Percentiles rank a stretch among this genome's conserved stretches.
Evolutionary conservation across 768 basidiomycete genomes (phyloP).

Genomic region (Suillus paluster): DNA sequence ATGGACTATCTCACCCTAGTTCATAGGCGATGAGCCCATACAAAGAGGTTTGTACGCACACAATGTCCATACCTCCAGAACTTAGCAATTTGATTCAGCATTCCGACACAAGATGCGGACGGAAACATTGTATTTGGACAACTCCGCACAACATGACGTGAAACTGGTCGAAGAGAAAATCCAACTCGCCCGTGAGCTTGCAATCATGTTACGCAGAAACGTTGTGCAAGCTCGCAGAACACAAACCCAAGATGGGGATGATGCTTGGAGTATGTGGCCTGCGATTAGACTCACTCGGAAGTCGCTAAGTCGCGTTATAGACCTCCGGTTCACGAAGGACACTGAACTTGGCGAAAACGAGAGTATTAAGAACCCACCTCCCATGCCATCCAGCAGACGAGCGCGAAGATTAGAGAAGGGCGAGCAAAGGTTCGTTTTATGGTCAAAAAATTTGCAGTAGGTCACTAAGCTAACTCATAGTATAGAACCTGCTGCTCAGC

Average conservation of each 20-base stretch:
- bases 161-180: constrained; percentile 56
- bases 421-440: constrained; percentile 29
- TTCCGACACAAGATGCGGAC: constrained; percentile 71
- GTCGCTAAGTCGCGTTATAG: constrained; percentile 41
- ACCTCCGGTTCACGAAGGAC: constrained; percentile 71
- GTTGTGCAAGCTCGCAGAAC: constrained; percentile 79
- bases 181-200: constrained; percentile 70
- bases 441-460: neutral
- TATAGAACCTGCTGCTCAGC: constrained; percentile 37
- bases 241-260: constrained; percentile 37
- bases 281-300: neutral
- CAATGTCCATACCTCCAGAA: neutral
- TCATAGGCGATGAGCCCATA: constrained; percentile 59
- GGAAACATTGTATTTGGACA: constrained; percentile 49
- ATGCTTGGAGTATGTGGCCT: constrained; percentile 59
- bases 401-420: constrained; percentile 48
- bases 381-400: constrained; percentile 51
- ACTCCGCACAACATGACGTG: constrained; percentile 47
- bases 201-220: constrained; percentile 75
- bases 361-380: constrained; percentile 64
- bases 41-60: constrained; percentile 48
- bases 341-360: constrained; percentile 90
- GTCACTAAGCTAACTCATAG: constrained; percentile 17
- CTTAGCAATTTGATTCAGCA: constrained; percentile 44
- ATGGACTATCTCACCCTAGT: constrained; percentile 3